These are phyloP conservation scores for Fusarium longipes DNA, from an alignment of 2,329 filamentous ascomycete species.

Conservation along the genomic window DNA sequence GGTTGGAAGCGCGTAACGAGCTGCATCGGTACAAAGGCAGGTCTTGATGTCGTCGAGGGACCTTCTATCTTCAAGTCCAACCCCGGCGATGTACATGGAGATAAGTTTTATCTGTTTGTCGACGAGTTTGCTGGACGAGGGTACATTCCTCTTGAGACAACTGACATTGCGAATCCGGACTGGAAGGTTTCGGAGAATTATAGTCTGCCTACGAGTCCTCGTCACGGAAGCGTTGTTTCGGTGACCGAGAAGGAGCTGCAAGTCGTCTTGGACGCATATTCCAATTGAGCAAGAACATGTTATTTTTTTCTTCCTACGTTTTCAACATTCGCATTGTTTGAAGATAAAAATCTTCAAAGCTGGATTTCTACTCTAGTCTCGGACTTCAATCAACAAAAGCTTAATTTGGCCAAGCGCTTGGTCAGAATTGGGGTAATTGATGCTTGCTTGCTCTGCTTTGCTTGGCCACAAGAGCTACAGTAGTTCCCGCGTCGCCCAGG, in stretches of 20 bases:
- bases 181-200: background rate
- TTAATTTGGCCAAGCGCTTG: background rate
- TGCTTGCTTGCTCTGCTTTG: background rate
- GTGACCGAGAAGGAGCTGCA: background rate
- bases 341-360: background rate
- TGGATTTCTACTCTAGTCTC: background rate
- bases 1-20: background rate
- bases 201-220: background rate
- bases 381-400: background rate
- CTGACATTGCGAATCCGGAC: background rate
- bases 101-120: background rate
- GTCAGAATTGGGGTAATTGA: background rate
- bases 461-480: background rate
- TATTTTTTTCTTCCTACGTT: accelerated
- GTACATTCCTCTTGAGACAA: conserved; percentile 2
- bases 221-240: conserved; percentile 7
- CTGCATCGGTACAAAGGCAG: conserved; percentile 14
- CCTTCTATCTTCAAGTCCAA: conserved; percentile 19
- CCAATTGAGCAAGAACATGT: background rate
- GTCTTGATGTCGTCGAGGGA: conserved; percentile 2
- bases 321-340: too few relatives aligned
- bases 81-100: background rate
- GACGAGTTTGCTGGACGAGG: conserved; percentile 7
- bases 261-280: background rate
- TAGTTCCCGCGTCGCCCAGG: background rate